Conservation (phyloP, 2,329 filamentous ascomycete species). For the Hymenoscyphus salicellus region DNA sequence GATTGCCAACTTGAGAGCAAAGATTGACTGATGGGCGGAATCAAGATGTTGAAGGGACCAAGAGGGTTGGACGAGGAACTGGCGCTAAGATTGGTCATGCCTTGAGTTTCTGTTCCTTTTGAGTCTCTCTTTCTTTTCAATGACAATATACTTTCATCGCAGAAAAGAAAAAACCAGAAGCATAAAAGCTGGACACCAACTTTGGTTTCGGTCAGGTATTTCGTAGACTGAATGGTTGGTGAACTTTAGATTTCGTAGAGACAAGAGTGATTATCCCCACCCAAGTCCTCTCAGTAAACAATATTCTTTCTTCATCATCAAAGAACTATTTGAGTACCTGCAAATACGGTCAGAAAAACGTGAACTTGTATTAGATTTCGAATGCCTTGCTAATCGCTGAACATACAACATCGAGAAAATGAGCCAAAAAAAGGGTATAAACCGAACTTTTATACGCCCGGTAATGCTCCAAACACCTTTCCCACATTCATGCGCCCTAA, state of each 20-base stretch:
- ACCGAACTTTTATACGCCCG: slow-evolving; percentile 9
- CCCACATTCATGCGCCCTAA: not conserved
- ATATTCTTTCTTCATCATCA: not conserved
- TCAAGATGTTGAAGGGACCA: no score
- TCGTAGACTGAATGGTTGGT: no score
- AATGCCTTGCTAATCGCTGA: not conserved
- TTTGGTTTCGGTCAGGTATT: no score
- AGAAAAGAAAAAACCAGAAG: no score
- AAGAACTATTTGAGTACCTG: not conserved
- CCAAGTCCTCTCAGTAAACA: not conserved
- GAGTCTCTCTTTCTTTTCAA: not conserved
- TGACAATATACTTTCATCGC: not conserved
- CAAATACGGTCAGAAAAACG: slow-evolving; percentile 5
- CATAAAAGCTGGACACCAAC: no score
- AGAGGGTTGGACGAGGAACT: no score
- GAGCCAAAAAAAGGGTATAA: slow-evolving; percentile 11
- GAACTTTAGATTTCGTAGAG: no score
- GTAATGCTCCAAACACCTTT: not conserved
- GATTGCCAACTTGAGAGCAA: no score
- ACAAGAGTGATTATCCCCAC: no score
- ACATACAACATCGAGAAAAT: not conserved
- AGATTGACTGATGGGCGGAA: no score
- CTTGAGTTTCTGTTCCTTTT: not conserved
- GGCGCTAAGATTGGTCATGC: not conserved
- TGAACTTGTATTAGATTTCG: slow-evolving; percentile 4